Base-by-base conservation (phyloP, 2,329 filamentous ascomycete genomes). In the Cladophialophora yegresii region DNA sequence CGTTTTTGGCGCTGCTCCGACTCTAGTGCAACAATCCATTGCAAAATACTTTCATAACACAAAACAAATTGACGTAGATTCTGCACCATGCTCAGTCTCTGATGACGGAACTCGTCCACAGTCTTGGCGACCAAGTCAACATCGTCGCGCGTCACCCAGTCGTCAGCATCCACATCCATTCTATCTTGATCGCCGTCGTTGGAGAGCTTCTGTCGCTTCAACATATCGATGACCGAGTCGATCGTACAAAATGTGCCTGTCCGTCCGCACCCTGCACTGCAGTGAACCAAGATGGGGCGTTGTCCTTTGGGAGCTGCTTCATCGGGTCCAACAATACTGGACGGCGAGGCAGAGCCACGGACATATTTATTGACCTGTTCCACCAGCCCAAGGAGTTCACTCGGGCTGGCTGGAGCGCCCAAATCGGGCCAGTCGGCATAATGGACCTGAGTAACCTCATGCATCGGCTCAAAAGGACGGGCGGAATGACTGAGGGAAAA, bases 351-450 rank as follows among this genome's bases (percentile, higher is more conserved):
- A 23, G 72, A 73, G 23, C 72, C 70, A 80, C 76, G 20, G 79
- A 85, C 65, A 75, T 87, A 92, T 36, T 85, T 82, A 72, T 91
- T 95, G 71, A 89, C 91, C 58, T 96, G 85, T 76, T 97, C 92
- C n/a, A 98, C 90, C 16, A 99, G 79, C 1, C 89, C 90, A 16
- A 99, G 83, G 1, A 99, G 83, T 72, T 98, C 92, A 4, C 87
- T 86, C 1, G 95, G 92, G 72, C 96, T 90, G 0, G 95, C 92
- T 0, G 93, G 93, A 0, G 92, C 89, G 22, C 95, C 95, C 76
- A 98, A 97, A 73, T 99, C 95, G 0, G 95, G 95, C 95, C 95
- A 99, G n/a, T 89, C 88, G 0, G 92, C 87, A 75, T 97, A 98
- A 74, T 98, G 93, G 13, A 99, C 81, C 71, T 99, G 95, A 0